phyloP scores from a whole-genome alignment of 2,329 filamentous ascomycete species.

The Aspergillus eucalypticola region DNA sequence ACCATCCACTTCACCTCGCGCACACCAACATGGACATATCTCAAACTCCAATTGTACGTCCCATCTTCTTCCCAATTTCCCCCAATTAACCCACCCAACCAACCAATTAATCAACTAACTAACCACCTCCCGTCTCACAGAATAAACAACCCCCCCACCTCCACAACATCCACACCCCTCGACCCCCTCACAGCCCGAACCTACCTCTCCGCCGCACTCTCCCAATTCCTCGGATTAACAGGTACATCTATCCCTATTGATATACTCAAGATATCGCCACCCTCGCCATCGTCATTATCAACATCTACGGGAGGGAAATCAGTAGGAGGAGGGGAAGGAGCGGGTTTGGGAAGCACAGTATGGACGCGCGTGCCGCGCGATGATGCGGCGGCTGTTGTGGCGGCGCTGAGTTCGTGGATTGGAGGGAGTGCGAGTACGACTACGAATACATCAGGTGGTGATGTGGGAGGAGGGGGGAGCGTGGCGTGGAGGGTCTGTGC shows the following conservation, averaged over 20 bases:
- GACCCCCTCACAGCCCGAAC: constrained; percentile 51
- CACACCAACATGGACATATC: constrained; percentile 47
- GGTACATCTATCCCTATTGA: constrained; percentile 51
- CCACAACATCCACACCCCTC: constrained; percentile 22
- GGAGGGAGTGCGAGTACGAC: constrained; percentile 25
- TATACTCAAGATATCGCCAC: constrained; percentile 41
- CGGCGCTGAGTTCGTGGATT: constrained; percentile 50
- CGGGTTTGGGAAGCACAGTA: constrained; percentile 12
- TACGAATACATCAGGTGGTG: not conserved
- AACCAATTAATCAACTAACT: no score
- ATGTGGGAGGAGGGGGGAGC: constrained; percentile 14
- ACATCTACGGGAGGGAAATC: constrained; percentile 5
- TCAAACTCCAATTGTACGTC: constrained; percentile 44
- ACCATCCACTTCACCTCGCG: constrained; percentile 41
- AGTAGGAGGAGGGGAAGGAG: no score
- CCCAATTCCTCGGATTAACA: constrained; percentile 49
- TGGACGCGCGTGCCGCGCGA: constrained; percentile 50
- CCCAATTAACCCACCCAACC: no score
- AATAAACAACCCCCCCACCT: constrained; percentile 2
- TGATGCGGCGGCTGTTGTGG: constrained; percentile 46
- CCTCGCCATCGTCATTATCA: not conserved
- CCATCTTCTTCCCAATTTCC: no score
- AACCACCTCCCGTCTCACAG: no score
- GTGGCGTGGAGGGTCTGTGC: constrained; percentile 43
- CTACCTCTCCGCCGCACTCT: constrained; percentile 48